Evolutionary conservation across 495 filamentous ascomycete species (phyloP).

Genomic region (Delitschia confertaspora): DNA sequence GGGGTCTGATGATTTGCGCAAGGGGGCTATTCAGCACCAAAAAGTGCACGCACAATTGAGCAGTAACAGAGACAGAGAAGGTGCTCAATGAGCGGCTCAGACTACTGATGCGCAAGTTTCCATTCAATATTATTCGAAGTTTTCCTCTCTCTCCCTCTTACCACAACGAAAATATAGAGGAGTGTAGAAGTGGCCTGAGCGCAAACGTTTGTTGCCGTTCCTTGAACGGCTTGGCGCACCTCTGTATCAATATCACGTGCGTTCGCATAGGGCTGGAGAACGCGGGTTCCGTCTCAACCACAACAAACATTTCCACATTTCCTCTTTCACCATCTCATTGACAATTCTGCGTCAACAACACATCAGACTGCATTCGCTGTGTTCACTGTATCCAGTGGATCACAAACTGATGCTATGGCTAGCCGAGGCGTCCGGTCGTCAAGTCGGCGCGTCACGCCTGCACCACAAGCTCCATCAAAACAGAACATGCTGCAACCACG

Average conservation of each 20-base stretch:
- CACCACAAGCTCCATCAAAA: constrained; percentile 13
- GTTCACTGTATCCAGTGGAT: neutral
- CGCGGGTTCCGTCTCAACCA: neutral
- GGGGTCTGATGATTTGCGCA: no score
- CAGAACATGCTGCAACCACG: constrained; percentile 12
- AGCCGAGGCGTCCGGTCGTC: constrained; percentile 22
- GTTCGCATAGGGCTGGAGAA: neutral
- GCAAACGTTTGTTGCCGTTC: no score
- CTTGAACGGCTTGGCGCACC: no score
- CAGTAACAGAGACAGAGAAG: no score
- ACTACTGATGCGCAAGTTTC: no score
- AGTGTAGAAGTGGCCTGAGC: no score
- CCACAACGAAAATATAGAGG: no score
- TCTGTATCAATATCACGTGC: neutral
- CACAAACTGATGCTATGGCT: constrained; percentile 9
- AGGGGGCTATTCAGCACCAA: no score
- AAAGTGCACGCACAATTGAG: no score
- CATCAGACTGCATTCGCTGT: neutral
- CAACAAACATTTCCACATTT: neutral
- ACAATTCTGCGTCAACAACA: neutral
- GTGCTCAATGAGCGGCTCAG: no score
- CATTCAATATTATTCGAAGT: no score
- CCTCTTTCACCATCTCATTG: neutral
- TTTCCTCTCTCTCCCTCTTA: no score
- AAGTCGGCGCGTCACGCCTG: constrained; percentile 16